Conservation (phyloP, 257 asterid species). For the Catharanthus roseus region DNA sequence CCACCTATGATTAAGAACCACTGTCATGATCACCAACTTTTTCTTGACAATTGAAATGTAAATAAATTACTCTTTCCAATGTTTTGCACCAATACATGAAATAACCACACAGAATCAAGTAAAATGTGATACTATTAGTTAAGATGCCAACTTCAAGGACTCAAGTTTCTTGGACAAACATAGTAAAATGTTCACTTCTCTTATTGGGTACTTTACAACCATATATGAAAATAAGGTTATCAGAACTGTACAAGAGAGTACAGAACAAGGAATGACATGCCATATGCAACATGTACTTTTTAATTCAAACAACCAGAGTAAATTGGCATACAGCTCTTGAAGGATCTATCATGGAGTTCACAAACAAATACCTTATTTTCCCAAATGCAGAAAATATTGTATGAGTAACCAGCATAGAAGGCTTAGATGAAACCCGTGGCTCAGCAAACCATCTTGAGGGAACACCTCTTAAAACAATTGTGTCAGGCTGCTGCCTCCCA, state of each 20-base stretch:
- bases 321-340: neutral
- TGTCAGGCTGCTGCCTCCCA: conserved; percentile 71
- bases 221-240: neutral
- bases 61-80: neutral
- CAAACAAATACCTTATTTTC: conserved; percentile 54
- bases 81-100: neutral
- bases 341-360: neutral
- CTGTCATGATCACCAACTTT: neutral
- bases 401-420: conserved; percentile 93
- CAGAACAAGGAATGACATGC: neutral
- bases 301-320: neutral
- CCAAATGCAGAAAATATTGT: conserved; percentile 83
- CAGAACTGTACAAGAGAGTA: neutral
- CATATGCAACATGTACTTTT: neutral
- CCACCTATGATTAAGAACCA: neutral
- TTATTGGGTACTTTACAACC: neutral
- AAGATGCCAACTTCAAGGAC: neutral
- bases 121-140: neutral
- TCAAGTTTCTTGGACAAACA: neutral
- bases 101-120: neutral
- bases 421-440: conserved; percentile 91
- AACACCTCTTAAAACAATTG: conserved; percentile 70
- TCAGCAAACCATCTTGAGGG: conserved; percentile 99
- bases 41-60: neutral
- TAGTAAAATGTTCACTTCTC: neutral